Evolutionary conservation across 78 protist genomes (phyloP).

Genomic region (Polysphondylium violaceum): DNA sequence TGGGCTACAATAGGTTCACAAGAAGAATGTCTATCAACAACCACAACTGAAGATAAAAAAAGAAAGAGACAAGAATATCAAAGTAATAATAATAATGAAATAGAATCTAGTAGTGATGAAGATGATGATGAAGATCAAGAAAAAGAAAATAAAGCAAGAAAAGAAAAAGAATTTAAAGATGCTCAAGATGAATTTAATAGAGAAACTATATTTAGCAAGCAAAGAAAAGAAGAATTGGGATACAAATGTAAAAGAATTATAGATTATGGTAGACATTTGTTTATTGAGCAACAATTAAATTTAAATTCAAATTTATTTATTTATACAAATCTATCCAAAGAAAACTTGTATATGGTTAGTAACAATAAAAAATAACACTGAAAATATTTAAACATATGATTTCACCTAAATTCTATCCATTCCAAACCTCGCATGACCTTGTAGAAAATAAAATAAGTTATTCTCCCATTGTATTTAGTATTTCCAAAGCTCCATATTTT

Average conservation of each 20-base stretch:
- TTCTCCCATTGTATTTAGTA: no score
- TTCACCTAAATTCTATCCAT: no score
- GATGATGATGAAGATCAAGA: not conserved
- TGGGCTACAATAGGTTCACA: constrained; percentile 73
- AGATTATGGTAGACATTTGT: constrained; percentile 62
- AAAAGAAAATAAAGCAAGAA: not conserved
- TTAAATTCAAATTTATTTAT: constrained; percentile 3
- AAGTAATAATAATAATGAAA: not conserved
- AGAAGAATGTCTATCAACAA: no score
- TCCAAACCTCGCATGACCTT: no score
- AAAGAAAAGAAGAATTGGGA: constrained; percentile 70
- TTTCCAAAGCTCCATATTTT: no score
- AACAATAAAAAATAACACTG: not conserved
- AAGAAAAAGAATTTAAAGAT: constrained; percentile 11
- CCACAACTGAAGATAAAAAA: not conserved
- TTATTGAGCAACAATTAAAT: constrained; percentile 3
- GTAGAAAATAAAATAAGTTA: no score
- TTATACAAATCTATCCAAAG: constrained; percentile 48
- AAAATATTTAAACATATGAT: no score
- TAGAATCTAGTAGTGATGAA: constrained; percentile 7
- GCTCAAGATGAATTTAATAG: constrained; percentile 4
- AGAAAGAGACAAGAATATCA: not conserved
- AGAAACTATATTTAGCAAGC: constrained; percentile 21
- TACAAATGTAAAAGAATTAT: constrained; percentile 60
- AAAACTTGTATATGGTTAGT: constrained; percentile 35